phyloP scores from a whole-genome alignment of 164 flowering plant genomes.

The Pachysandra terminalis region DNA sequence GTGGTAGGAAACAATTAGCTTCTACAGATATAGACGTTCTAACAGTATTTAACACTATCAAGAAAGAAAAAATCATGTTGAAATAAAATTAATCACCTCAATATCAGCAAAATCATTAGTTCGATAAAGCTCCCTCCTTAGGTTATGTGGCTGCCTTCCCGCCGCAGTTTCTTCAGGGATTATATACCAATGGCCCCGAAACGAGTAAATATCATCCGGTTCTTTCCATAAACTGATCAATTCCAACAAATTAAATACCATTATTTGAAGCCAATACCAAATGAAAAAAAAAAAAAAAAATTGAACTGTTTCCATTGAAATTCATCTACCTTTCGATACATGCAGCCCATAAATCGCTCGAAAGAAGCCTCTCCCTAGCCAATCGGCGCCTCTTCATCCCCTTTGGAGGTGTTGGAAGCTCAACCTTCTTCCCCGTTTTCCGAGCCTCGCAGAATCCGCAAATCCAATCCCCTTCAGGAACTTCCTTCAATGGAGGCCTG shows the following conservation, averaged over 20 bases:
- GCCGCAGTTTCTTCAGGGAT: constrained; percentile 93
- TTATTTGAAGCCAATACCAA: background rate
- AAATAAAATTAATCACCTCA: constrained; percentile 48
- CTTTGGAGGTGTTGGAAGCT: constrained; percentile 58
- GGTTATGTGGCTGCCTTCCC: constrained; percentile 93
- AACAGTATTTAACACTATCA: background rate
- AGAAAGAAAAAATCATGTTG: background rate
- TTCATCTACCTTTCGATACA: constrained; percentile 61
- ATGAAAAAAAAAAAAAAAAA: background rate
- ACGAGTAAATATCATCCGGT: constrained; percentile 74
- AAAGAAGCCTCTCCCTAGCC: constrained; percentile 82
- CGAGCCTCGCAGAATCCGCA: constrained; percentile 70
- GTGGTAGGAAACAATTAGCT: background rate
- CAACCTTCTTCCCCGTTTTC: constrained; percentile 49
- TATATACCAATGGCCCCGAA: constrained; percentile 73
- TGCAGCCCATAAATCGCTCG: constrained; percentile 88
- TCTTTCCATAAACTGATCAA: constrained; percentile 84
- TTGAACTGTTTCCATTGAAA: too few species aligned
- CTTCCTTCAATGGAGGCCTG: constrained; percentile 72
- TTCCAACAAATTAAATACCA: constrained; percentile 4
- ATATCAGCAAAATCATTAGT: constrained; percentile 85
- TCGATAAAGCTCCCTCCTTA: constrained; percentile 77
- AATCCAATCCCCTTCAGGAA: constrained; percentile 95
- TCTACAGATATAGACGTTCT: background rate
- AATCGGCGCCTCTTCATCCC: constrained; percentile 74